A percentile compares a stretch with the other conserved stretches of the same genome.
phyloP scores from a whole-genome alignment of 2,329 filamentous ascomycete genomes.

The Zymoseptoria tritici region DNA sequence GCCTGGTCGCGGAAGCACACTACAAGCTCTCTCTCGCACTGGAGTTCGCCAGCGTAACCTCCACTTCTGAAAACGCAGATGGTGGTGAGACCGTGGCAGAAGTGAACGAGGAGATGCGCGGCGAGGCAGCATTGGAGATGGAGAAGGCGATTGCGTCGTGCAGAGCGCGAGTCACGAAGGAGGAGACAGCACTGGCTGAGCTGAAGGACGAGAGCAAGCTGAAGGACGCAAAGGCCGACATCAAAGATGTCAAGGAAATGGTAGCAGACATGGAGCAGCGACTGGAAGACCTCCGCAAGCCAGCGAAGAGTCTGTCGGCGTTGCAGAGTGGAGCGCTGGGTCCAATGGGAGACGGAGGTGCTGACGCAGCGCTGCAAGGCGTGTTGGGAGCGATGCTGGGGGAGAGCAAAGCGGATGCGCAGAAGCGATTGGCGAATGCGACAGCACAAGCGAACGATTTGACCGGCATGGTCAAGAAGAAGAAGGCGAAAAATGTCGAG shows the following conservation, averaged over 20 bases:
- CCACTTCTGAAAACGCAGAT: slow-evolving; percentile 44
- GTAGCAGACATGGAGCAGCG: slow-evolving; percentile 71
- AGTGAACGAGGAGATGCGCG: slow-evolving; percentile 62
- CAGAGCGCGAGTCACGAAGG: slow-evolving; percentile 60
- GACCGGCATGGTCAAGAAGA: slow-evolving; percentile 65
- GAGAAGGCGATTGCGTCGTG: slow-evolving; percentile 68
- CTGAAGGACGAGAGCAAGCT: slow-evolving; percentile 46
- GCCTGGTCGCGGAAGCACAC: slow-evolving; percentile 86
- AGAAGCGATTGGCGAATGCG: slow-evolving; percentile 62
- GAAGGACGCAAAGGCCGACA: slow-evolving; percentile 55
- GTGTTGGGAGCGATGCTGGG: slow-evolving; percentile 58
- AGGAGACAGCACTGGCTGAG: slow-evolving; percentile 56
- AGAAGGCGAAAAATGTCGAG: slow-evolving; percentile 31
- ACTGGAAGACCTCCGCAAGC: slow-evolving; percentile 61
- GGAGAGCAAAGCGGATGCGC: slow-evolving; percentile 53
- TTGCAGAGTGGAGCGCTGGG: slow-evolving; percentile 35
- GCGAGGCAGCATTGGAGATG: slow-evolving; percentile 64
- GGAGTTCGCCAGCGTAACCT: slow-evolving; percentile 76
- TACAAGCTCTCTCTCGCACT: slow-evolving; percentile 93
- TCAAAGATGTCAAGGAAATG: slow-evolving; percentile 69
- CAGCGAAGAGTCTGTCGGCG: slow-evolving; percentile 50
- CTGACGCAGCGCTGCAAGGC: slow-evolving; percentile 46
- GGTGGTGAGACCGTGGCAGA: slow-evolving; percentile 32
- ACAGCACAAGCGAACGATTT: slow-evolving; percentile 69
- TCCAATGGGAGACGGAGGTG: slow-evolving; percentile 38